Conservation (phyloP, 2,329 filamentous ascomycete species). For the Venturia carpophila region DNA sequence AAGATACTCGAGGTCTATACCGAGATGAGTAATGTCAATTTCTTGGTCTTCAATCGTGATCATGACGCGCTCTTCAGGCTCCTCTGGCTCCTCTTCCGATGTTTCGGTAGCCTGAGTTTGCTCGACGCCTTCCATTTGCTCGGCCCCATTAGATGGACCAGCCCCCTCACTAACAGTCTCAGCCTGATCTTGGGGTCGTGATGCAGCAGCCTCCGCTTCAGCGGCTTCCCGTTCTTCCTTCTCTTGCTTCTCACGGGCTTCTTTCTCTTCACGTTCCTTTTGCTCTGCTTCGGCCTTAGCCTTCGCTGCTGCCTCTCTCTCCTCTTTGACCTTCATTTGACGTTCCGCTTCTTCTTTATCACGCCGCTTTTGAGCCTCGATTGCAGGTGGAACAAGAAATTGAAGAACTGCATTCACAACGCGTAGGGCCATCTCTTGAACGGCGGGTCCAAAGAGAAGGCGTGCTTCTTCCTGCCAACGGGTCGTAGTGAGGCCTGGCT, state of each 20-base stretch:
- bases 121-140: constrained; percentile 74
- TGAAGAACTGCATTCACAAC: constrained; percentile 63
- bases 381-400: constrained; percentile 72
- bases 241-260: constrained; percentile 44
- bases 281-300: constrained; percentile 56
- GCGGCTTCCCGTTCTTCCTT: constrained; percentile 42
- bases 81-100: constrained; percentile 28
- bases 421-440: constrained; percentile 60
- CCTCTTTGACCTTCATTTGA: constrained; percentile 51
- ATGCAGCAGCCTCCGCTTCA: constrained; percentile 30
- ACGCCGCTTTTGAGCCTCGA: constrained; percentile 53
- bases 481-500: constrained; percentile 59
- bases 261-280: constrained; percentile 51
- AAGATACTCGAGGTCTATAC: constrained; percentile 90
- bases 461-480: constrained; percentile 88
- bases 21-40: constrained; percentile 86
- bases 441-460: constrained; percentile 66
- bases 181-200: constrained; percentile 24
- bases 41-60: constrained; percentile 80
- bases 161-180: constrained; percentile 30
- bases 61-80: constrained; percentile 51
- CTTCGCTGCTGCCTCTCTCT: constrained; percentile 54
- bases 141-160: constrained; percentile 38
- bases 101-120: constrained; percentile 39
- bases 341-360: constrained; percentile 42